A percentile compares a stretch with the other conserved stretches of the same genome.
phyloP scores from a whole-genome alignment of 2,329 filamentous ascomycete species.

The Nemania bipapillata region DNA sequence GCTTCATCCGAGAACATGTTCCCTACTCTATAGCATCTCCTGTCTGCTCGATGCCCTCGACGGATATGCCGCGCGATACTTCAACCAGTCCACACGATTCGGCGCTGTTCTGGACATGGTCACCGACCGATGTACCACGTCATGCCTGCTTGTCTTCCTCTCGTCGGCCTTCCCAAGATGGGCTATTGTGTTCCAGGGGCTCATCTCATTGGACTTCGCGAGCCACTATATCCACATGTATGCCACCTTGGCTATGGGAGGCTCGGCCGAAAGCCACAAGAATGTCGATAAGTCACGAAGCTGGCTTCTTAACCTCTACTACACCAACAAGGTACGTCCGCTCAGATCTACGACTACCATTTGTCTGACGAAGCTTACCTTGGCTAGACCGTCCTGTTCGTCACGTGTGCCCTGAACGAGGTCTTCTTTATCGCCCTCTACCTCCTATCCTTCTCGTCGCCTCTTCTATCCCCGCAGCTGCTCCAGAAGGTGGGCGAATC shows the following conservation, averaged over 20 bases:
- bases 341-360: not conserved
- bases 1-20: slow-evolving; percentile 94
- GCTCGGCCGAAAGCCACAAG: slow-evolving; percentile 86
- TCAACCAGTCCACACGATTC: slow-evolving; percentile 91
- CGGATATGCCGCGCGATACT: slow-evolving; percentile 89
- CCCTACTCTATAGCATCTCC: slow-evolving; percentile 88
- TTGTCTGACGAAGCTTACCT: slow-evolving; percentile 37
- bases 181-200: slow-evolving; percentile 90
- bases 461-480: slow-evolving; percentile 85
- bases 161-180: slow-evolving; percentile 94
- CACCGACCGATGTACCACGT: slow-evolving; percentile 95
- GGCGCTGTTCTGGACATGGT: slow-evolving; percentile 99
- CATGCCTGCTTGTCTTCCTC: slow-evolving; percentile 93
- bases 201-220: slow-evolving; percentile 91
- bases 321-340: slow-evolving; percentile 86
- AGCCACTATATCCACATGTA: slow-evolving; percentile 99
- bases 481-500: slow-evolving; percentile 69
- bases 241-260: slow-evolving; percentile 88
- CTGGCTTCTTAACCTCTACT: slow-evolving; percentile 93
- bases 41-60: slow-evolving; percentile 96
- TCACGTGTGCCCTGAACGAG: slow-evolving; percentile 91
- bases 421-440: slow-evolving; percentile 98
- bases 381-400: slow-evolving; percentile 83
- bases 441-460: slow-evolving; percentile 95
- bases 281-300: slow-evolving; percentile 88